Evolutionary conservation across 2,329 filamentous ascomycete species (phyloP), one percentile per base, ranked within the genome.

Genomic region (Graphilbum sp.): DNA sequence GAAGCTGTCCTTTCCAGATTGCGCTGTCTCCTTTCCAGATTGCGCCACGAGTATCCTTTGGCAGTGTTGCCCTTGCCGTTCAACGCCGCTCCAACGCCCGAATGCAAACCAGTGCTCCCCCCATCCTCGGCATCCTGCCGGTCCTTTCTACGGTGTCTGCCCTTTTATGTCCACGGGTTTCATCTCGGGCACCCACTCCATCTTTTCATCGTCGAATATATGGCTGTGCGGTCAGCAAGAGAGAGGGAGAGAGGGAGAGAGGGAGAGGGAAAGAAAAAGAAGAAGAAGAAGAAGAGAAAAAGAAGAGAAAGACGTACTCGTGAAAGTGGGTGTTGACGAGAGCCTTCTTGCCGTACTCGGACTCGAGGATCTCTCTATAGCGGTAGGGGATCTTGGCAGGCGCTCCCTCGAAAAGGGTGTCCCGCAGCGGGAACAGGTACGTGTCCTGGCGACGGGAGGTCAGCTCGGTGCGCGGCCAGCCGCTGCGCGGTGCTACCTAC

Each of bases 351-450:
- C 66, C 57, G 45, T 79, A 79, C 48, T 79, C 73, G 10, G 68
- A 60, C 17, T 59, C 58, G 1, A 79, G 56, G 35, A 79, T 62
- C 34, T 72, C 67, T 42, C 67, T 63, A 49, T 75, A 79, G 8
- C 61, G 57, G 47, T 66, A 75, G 0, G 80, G 80, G 19, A 85
- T 75, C 54, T 75, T 75, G 34, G 69, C 77, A 1, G 66, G 59
- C 0, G 75, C 66, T 1, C 74, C 76, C 49, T 85, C 79, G 40
- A 81, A 85, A 1, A 62, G 66, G 2, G 74, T 80, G 42, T 74
- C 67, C n/a, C 75, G 63, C 49, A 86, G 59, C 0, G 80, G 80
- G 49, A 75, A 83, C 11, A 86, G 59, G 39, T 79, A 66, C 0
- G 62, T 66, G 40, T 70, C 65, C 61, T 67, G 32, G 10, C 11